Conservation (phyloP, 768 basidiomycete genomes). For the Panellus pusillus region DNA sequence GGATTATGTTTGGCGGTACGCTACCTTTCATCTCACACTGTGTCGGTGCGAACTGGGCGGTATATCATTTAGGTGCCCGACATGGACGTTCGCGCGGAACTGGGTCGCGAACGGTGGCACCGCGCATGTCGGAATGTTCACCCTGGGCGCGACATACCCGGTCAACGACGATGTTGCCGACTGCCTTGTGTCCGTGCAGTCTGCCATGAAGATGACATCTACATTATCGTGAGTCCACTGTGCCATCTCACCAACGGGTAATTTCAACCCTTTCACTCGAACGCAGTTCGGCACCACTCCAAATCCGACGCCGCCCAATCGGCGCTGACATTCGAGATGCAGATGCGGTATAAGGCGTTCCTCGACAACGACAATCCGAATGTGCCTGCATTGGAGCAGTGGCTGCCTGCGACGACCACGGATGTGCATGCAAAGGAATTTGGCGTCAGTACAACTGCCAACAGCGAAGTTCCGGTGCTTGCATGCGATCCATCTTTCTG, state of each 20-base stretch:
- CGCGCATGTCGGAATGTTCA: constrained; percentile 65
- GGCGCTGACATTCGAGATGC: constrained; percentile 61
- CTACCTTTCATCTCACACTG: too few species aligned
- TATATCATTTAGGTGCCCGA: constrained; percentile 41
- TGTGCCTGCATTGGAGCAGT: constrained; percentile 46
- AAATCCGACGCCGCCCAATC: constrained; percentile 56
- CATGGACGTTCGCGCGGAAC: constrained; percentile 68
- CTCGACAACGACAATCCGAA: constrained; percentile 63
- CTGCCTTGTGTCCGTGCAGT: constrained; percentile 56
- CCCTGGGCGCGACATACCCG: constrained; percentile 70
- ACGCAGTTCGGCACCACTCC: constrained; percentile 53
- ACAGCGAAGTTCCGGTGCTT: constrained; percentile 43
- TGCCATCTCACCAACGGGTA: too few species aligned
- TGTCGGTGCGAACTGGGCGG: too few species aligned
- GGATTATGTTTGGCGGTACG: too few species aligned
- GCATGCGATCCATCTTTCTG: constrained; percentile 69
- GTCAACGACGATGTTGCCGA: constrained; percentile 54
- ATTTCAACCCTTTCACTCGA: neutral
- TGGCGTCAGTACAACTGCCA: constrained; percentile 41
- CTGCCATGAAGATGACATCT: constrained; percentile 82
- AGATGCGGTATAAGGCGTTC: constrained; percentile 68
- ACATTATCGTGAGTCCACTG: constrained; percentile 47
- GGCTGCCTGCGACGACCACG: constrained; percentile 52
- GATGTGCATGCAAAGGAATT: constrained; percentile 58
- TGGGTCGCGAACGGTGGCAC: constrained; percentile 64